These are phyloP conservation scores for Colletotrichum orchidophilum DNA, from an alignment of 2,329 filamentous ascomycete genomes.

Conservation along the genomic window DNA sequence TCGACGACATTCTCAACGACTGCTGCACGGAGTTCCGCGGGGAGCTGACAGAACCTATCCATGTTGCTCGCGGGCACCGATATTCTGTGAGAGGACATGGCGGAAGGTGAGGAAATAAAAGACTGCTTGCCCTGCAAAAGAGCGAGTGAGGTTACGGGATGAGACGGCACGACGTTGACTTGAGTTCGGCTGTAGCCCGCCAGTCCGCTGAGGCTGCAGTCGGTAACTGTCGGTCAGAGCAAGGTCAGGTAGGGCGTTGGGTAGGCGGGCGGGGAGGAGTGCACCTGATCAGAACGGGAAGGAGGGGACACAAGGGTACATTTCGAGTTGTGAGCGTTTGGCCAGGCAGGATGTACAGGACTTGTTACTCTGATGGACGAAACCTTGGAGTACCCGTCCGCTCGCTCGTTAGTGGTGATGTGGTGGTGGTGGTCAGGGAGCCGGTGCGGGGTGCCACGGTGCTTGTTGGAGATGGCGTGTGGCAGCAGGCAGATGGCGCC, in stretches of 20 bases:
- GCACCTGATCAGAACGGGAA: slow-evolving; percentile 23
- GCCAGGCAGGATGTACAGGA: slow-evolving; percentile 9
- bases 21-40: slow-evolving; percentile 31
- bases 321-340: not conserved
- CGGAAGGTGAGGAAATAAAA: not conserved
- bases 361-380: not conserved
- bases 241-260: slow-evolving; percentile 22
- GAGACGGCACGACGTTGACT: slow-evolving; percentile 32
- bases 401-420: not conserved
- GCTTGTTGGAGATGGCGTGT: not conserved
- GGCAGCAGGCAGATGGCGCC: slow-evolving; percentile 9
- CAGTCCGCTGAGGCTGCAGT: slow-evolving; percentile 29
- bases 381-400: slow-evolving; percentile 12
- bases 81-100: slow-evolving; percentile 14
- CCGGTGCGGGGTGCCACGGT: slow-evolving; percentile 14
- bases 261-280: slow-evolving; percentile 15
- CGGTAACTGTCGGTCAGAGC: slow-evolving; percentile 31
- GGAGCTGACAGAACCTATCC: slow-evolving; percentile 26
- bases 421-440: slow-evolving; percentile 5
- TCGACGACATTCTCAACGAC: slow-evolving; percentile 33
- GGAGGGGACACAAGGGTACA: slow-evolving; percentile 15
- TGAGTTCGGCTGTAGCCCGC: slow-evolving; percentile 27
- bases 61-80: slow-evolving; percentile 19
- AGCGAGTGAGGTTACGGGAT: slow-evolving; percentile 28
- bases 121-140: not conserved